These are phyloP conservation scores for Pythium phragmitis DNA, from an alignment of 352 stramenopile genomes.

Conservation along the genomic window DNA sequence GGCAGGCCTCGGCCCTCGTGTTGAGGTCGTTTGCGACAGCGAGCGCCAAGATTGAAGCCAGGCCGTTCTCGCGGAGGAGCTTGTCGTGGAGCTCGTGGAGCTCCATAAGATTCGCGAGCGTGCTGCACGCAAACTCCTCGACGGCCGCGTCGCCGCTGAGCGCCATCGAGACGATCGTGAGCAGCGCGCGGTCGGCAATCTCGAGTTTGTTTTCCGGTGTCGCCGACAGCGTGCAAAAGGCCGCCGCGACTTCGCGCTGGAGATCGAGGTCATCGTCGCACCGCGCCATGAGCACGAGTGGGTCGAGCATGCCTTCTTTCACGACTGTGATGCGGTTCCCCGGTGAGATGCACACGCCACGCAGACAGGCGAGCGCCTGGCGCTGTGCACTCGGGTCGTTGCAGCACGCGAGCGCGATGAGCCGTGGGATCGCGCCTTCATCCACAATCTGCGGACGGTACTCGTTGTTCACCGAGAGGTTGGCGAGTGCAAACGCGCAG, in stretches of 20 bases:
- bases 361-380: slow-evolving; percentile 90
- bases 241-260: slow-evolving; percentile 90
- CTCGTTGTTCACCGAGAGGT: slow-evolving; percentile 94
- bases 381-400: slow-evolving; percentile 92
- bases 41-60: slow-evolving; percentile 92
- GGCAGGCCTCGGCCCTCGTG: slow-evolving; percentile 90
- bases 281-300: slow-evolving; percentile 94
- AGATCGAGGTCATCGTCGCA: slow-evolving; percentile 88
- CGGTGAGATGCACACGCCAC: slow-evolving; percentile 92
- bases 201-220: slow-evolving; percentile 97
- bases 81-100: slow-evolving; percentile 93
- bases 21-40: slow-evolving; percentile 88
- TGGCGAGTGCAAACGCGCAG: slow-evolving; percentile 93
- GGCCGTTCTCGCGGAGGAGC: slow-evolving; percentile 92
- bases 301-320: slow-evolving; percentile 94
- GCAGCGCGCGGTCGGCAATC: slow-evolving; percentile 92
- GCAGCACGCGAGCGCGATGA: slow-evolving; percentile 94
- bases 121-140: slow-evolving; percentile 93
- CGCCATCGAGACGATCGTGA: slow-evolving; percentile 95
- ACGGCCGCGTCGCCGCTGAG: slow-evolving; percentile 89
- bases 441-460: slow-evolving; percentile 92
- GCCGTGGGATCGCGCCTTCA: slow-evolving; percentile 90
- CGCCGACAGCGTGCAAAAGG: slow-evolving; percentile 93
- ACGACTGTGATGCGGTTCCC: slow-evolving; percentile 89
- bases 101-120: slow-evolving; percentile 95